A percentile compares a stretch with the other conserved stretches of the same genome.
Conservation (phyloP, 371 early-diverging fungal species). For the Sporodiniella umbellata region DNA sequence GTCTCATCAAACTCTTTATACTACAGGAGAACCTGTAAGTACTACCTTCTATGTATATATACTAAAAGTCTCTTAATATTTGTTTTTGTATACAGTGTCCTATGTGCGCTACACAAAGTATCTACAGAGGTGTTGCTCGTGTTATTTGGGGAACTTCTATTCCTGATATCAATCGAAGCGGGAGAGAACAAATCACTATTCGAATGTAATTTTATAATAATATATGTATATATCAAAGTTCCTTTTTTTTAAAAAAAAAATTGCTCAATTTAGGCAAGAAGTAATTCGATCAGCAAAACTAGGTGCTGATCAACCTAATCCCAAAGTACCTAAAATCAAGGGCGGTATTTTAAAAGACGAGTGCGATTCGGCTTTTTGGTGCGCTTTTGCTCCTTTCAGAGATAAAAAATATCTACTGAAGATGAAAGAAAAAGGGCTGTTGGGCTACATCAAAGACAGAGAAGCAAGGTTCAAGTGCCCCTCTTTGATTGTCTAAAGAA, state of each 20-base stretch:
- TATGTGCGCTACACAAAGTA: conserved; percentile 35
- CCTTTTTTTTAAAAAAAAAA: too few species aligned
- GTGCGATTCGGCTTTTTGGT: conserved; percentile 35
- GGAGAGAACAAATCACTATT: conserved; percentile 31
- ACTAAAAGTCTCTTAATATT: background rate
- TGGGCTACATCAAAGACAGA: conserved; percentile 15
- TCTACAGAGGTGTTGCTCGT: conserved; percentile 36
- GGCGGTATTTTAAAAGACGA: conserved; percentile 31
- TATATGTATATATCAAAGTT: too few species aligned
- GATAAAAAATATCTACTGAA: conserved; percentile 17
- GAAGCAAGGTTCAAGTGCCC: background rate
- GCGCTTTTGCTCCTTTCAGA: conserved; percentile 22
- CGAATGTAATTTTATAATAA: conserved; percentile 19
- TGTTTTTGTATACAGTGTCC: too few species aligned
- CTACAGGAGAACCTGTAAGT: conserved; percentile 39
- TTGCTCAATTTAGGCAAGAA: conserved; percentile 27
- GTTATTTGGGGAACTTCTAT: conserved; percentile 39
- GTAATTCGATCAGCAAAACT: conserved; percentile 26
- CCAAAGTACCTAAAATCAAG: conserved; percentile 17
- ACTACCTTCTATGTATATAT: conserved; percentile 4
- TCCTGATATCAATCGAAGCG: conserved; percentile 34
- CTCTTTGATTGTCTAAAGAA: background rate
- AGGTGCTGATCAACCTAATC: conserved; percentile 25
- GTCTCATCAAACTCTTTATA: conserved; percentile 36
- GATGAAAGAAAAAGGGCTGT: conserved; percentile 13